Evolutionary conservation across 2,329 filamentous ascomycete genomes (phyloP).

Genomic region (Neurospora crassa): DNA sequence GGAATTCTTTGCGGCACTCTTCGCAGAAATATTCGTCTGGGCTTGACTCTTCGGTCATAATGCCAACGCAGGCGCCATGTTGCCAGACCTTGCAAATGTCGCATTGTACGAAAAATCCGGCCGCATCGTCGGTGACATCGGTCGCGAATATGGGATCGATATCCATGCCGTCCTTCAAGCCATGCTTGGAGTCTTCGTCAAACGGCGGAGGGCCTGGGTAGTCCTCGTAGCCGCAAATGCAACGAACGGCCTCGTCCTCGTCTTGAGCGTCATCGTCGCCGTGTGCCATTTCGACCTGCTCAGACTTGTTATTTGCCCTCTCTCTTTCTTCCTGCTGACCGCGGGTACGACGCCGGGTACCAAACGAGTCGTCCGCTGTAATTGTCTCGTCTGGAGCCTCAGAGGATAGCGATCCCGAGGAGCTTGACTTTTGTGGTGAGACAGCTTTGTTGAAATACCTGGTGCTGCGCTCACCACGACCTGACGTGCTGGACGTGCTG

Average conservation of each 20-base stretch:
- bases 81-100: constrained; percentile 98
- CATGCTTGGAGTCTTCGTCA: constrained; percentile 42
- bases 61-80: constrained; percentile 93
- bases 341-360: constrained; percentile 71
- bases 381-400: constrained; percentile 54
- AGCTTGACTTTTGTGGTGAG: constrained; percentile 67
- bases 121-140: constrained; percentile 71
- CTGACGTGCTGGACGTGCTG: constrained; percentile 67
- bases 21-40: constrained; percentile 99
- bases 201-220: constrained; percentile 75
- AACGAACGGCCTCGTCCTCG: constrained; percentile 91
- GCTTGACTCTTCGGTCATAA: constrained; percentile 85
- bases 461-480: constrained; percentile 64
- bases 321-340: constrained; percentile 47
- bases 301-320: constrained; percentile 29
- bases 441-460: constrained; percentile 62
- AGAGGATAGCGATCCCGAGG: constrained; percentile 63
- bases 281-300: constrained; percentile 44
- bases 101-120: constrained; percentile 95
- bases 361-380: constrained; percentile 52
- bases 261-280: constrained; percentile 65
- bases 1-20: constrained; percentile 82
- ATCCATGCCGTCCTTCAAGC: constrained; percentile 47
- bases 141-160: constrained; percentile 48
- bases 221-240: constrained; percentile 88